Evolutionary conservation across 106 monocot genomes (phyloP).

Genomic region (Platanthera guangdongensis): DNA sequence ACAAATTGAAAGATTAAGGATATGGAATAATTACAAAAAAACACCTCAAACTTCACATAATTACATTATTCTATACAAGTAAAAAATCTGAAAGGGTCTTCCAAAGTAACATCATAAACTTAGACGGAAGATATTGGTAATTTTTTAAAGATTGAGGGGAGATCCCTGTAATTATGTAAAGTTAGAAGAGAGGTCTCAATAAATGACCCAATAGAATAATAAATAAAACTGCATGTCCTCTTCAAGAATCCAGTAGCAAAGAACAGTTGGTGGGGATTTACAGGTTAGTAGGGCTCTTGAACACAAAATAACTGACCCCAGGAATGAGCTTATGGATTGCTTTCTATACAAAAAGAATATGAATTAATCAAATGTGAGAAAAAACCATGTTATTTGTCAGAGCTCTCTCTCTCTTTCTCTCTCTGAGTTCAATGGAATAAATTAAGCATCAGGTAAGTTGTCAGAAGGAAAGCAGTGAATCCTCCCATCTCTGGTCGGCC

Average conservation of each 20-base stretch:
- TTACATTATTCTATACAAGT: too few species aligned
- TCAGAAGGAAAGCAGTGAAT: constrained; percentile 15
- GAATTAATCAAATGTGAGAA: background rate
- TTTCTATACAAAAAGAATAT: background rate
- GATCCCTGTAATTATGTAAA: too few species aligned
- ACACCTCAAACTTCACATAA: too few species aligned
- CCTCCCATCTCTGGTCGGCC: constrained; percentile 14
- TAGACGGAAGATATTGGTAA: too few species aligned
- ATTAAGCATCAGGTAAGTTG: constrained; percentile 17
- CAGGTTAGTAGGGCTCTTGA: background rate
- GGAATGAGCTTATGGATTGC: background rate
- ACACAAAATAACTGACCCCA: background rate
- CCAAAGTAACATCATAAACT: too few species aligned
- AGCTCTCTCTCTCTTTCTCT: background rate
- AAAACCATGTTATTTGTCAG: background rate
- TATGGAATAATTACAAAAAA: too few species aligned
- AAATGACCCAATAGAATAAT: background rate
- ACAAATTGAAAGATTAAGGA: too few species aligned
- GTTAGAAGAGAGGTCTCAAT: too few species aligned
- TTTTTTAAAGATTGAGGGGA: too few species aligned
- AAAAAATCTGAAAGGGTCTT: too few species aligned
- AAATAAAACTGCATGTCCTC: background rate
- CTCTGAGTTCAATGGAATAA: constrained; percentile 13
- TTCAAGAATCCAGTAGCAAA: background rate
- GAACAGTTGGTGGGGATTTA: background rate